Base-by-base conservation (phyloP, 2,329 filamentous ascomycete genomes). In the Arthrocladium fulminans region DNA sequence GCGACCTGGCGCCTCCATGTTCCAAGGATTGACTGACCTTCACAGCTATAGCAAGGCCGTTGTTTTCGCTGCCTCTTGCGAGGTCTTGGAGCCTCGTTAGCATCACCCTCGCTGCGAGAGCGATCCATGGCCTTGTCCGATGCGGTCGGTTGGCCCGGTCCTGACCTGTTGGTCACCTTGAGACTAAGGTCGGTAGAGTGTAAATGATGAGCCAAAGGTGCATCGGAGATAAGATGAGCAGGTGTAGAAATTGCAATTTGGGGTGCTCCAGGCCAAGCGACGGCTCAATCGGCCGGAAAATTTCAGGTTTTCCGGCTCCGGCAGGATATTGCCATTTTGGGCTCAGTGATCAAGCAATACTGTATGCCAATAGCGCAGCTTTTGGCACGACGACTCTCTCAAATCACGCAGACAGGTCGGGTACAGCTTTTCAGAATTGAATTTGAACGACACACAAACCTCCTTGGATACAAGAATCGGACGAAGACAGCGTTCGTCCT, bases 21-120 rank as follows among this genome's bases (percentile, higher is more conserved):
- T n/a, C n/a, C n/a, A n/a, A n/a, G n/a, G n/a, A n/a, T 3, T 2
- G 4, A 30, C 41, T 38, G 20, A 49, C 47, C 47, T 49, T 19
- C 27, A 23, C 47, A 50, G 20, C 47, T 50, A 41, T 40, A 50
- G 22, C 27, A 40, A 13, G 47, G 47, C 19, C 47, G 47, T 38
- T 50, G 47, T 25, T 46, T 50, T 30, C 47, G 47, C 22, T 39
- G 41, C 41, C 42, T 38, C 41, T 50, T 50, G 15, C 22, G 42
- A 32, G 41, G 41, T 19, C 47, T 23, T n/a, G 47, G 32, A 34
- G n/a, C n/a, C n/a, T 3, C 42, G 38, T 50, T 23, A 9, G 17
- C 47, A 17, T 38, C 32, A 39, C 3, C 41, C 17, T 45, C 47
- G 42, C 30, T 35, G 30, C 47, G 17, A 10, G n/a, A 40, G 12